phyloP scores from a whole-genome alignment of 2,329 filamentous ascomycete species.

The Huntiella bhutanensis region DNA sequence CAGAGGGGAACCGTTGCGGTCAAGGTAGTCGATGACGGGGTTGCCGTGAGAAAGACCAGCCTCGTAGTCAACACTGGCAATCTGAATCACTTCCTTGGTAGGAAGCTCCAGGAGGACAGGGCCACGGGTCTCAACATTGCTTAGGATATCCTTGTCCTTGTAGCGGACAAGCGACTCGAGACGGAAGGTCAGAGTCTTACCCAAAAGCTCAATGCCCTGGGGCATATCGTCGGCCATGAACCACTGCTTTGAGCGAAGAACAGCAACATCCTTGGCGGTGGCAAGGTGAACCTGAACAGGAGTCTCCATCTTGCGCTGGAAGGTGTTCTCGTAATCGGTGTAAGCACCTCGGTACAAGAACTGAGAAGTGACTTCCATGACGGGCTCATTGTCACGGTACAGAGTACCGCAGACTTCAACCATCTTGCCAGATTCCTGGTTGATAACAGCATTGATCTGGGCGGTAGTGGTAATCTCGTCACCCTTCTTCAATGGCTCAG shows the following conservation, averaged over 20 bases:
- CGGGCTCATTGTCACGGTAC: slow-evolving; percentile 57
- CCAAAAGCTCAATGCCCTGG: slow-evolving; percentile 67
- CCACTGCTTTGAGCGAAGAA: slow-evolving; percentile 94
- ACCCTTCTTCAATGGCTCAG: slow-evolving; percentile 85
- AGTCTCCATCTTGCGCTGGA: slow-evolving; percentile 91
- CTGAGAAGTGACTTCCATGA: slow-evolving; percentile 98
- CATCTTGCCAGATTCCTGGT: slow-evolving; percentile 98
- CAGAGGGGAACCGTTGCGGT: slow-evolving; percentile 76
- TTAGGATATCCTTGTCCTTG: slow-evolving; percentile 88
- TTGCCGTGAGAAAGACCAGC: slow-evolving; percentile 84
- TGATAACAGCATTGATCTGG: slow-evolving; percentile 93
- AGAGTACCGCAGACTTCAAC: slow-evolving; percentile 99
- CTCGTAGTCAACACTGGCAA: slow-evolving; percentile 92
- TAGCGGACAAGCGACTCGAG: slow-evolving; percentile 79
- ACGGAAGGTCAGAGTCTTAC: slow-evolving; percentile 89
- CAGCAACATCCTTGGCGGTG: slow-evolving; percentile 78
- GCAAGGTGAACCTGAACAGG: slow-evolving; percentile 82
- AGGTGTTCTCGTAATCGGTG: slow-evolving; percentile 91
- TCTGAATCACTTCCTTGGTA: slow-evolving; percentile 92
- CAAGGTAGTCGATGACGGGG: slow-evolving; percentile 87
- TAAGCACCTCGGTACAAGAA: slow-evolving; percentile 92
- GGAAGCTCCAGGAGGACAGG: slow-evolving; percentile 87
- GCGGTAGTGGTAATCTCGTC: slow-evolving; percentile 85
- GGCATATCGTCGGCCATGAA: slow-evolving; percentile 58
- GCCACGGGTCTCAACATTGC: slow-evolving; percentile 76